Evolutionary conservation across 2,329 filamentous ascomycete species (phyloP).

Genomic region (Aureobasidium sp.): DNA sequence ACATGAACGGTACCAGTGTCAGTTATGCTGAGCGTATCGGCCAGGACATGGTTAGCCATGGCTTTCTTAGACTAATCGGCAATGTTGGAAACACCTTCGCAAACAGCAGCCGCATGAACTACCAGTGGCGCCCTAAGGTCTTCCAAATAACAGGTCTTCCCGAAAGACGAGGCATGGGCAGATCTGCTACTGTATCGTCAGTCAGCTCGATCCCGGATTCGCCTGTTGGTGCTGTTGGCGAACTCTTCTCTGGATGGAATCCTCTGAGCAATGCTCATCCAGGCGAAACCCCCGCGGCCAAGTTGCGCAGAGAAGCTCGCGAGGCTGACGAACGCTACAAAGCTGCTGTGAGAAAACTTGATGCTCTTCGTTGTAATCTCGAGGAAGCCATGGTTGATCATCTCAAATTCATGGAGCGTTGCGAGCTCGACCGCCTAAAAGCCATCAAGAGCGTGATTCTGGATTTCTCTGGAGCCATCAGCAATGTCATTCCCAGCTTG

Average conservation of each 20-base stretch:
- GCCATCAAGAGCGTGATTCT: conserved; percentile 97
- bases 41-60: conserved; percentile 79
- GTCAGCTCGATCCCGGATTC: conserved; percentile 23
- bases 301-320: conserved; percentile 75
- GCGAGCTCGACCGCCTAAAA: conserved; percentile 90
- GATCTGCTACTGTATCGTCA: conserved; percentile 64
- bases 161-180: conserved; percentile 72
- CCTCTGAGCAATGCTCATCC: conserved; percentile 80
- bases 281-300: conserved; percentile 87
- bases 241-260: conserved; percentile 89
- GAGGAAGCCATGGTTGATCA: conserved; percentile 92
- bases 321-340: conserved; percentile 96
- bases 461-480: conserved; percentile 93
- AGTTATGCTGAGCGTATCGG: conserved; percentile 91
- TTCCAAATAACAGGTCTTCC: conserved; percentile 83
- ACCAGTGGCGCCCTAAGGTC: conserved; percentile 90
- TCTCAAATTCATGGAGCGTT: conserved; percentile 92
- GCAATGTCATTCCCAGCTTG: conserved; percentile 93
- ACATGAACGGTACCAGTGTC: conserved; percentile 75
- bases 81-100: conserved; percentile 94
- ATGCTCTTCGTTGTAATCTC: conserved; percentile 84
- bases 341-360: conserved; percentile 71
- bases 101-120: conserved; percentile 95
- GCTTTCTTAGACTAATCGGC: conserved; percentile 82
- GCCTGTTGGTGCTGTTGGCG: conserved; percentile 74